Evolutionary conservation across 352 stramenopile genomes (phyloP).

Genomic region (Globisporangium yorkense): DNA sequence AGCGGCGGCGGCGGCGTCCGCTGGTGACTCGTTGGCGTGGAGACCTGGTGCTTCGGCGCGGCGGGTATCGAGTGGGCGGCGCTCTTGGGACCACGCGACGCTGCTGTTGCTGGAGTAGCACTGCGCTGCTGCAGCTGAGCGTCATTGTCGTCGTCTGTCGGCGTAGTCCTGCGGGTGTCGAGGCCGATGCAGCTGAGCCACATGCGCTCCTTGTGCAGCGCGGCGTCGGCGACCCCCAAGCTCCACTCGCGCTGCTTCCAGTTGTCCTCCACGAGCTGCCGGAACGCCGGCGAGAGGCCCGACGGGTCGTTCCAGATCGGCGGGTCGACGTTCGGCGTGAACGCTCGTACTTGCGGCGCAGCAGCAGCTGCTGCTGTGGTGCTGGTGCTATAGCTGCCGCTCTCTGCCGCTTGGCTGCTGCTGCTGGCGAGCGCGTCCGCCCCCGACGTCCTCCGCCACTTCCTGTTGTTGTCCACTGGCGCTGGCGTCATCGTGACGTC

Average conservation of each 20-base stretch:
- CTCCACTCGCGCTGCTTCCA: slow-evolving; percentile 32
- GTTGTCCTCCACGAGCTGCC: slow-evolving; percentile 50
- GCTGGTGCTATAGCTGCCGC: background rate
- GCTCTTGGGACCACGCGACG: background rate
- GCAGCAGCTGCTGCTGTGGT: background rate
- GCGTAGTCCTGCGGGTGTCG: slow-evolving; percentile 14
- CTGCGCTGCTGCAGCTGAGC: background rate
- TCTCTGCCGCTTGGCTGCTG: background rate
- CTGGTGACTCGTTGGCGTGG: background rate
- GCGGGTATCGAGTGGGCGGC: slow-evolving; percentile 1
- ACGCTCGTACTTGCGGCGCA: background rate
- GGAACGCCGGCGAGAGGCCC: slow-evolving; percentile 38
- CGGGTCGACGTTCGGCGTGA: slow-evolving; percentile 1
- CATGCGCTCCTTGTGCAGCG: slow-evolving; percentile 37
- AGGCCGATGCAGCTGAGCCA: slow-evolving; percentile 36
- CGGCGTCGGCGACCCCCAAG: slow-evolving; percentile 8
- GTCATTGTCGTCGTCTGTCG: background rate
- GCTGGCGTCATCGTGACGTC: background rate
- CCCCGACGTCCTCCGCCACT: slow-evolving; percentile 1
- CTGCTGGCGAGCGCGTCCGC: background rate
- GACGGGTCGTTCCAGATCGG: slow-evolving; percentile 31
- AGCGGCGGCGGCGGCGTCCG: background rate
- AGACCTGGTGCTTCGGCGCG: background rate
- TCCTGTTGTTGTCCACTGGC: slow-evolving; percentile 11
- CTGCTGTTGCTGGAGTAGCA: too few relatives aligned